These are phyloP conservation scores for Endothia cerciana DNA, from an alignment of 2,329 filamentous ascomycete genomes.

Conservation along the genomic window DNA sequence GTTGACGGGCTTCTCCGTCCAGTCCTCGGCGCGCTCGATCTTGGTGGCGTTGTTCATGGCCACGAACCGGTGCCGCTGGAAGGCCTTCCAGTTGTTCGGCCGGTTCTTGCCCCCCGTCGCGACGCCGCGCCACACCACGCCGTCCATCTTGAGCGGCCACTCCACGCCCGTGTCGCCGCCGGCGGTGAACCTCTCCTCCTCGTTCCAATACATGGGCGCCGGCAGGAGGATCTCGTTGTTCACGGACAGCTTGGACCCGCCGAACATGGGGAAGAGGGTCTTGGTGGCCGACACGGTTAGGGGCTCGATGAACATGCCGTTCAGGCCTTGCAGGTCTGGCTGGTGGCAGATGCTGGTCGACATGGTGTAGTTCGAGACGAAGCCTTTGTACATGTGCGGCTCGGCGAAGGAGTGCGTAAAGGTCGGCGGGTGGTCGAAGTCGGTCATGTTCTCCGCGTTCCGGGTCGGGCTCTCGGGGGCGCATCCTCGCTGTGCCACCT, in stretches of 20 bases:
- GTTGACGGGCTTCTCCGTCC: constrained; percentile 49
- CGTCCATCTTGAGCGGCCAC: constrained; percentile 62
- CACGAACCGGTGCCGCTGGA: constrained; percentile 77
- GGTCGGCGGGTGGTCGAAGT: constrained; percentile 49
- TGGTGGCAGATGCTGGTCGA: constrained; percentile 68
- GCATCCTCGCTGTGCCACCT: constrained; percentile 62
- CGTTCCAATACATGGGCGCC: constrained; percentile 70
- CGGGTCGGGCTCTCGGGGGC: constrained; percentile 65
- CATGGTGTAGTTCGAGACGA: constrained; percentile 64
- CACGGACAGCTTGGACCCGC: constrained; percentile 68
- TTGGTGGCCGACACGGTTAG: constrained; percentile 60
- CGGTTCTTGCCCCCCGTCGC: constrained; percentile 66
- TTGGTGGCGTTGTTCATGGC: constrained; percentile 71
- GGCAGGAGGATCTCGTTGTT: constrained; percentile 74
- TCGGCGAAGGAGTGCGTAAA: constrained; percentile 51
- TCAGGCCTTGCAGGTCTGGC: constrained; percentile 63
- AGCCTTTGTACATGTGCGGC: constrained; percentile 59
- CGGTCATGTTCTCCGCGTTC: constrained; percentile 45
- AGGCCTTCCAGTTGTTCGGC: constrained; percentile 68
- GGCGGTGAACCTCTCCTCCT: constrained; percentile 65
- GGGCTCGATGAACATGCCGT: constrained; percentile 67
- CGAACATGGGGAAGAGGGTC: constrained; percentile 66
- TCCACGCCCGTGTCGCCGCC: constrained; percentile 54
- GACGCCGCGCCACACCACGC: constrained; percentile 67
- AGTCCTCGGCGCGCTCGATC: constrained; percentile 53